Evolutionary conservation across 208 protist species (phyloP).

Genomic region (Trypanosoma mega): DNA sequence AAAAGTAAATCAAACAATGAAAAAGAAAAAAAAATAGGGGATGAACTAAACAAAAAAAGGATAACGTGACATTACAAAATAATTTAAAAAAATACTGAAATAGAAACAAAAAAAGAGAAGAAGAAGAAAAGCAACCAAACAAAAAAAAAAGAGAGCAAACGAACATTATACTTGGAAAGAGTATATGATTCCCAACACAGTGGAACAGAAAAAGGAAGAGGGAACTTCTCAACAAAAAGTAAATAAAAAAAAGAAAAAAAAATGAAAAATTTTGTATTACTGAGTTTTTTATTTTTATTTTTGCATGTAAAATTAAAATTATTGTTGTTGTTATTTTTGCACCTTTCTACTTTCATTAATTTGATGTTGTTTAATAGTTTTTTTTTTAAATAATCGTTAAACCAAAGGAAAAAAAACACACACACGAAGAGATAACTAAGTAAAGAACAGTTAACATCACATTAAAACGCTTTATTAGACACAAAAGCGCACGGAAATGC

Average conservation of each 20-base stretch:
- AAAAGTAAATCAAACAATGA: too few species aligned
- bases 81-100: slow-evolving; percentile 13
- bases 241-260: not conserved
- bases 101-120: not conserved
- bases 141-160: slow-evolving; percentile 2
- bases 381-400: too few species aligned
- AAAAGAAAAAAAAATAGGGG: not conserved
- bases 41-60: not conserved
- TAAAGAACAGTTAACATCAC: too few species aligned
- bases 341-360: slow-evolving; percentile 9
- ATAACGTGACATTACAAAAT: not conserved
- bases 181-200: too few species aligned
- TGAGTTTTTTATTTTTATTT: slow-evolving; percentile 17
- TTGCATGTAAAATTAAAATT: slow-evolving; percentile 1
- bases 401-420: too few species aligned
- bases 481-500: too few species aligned
- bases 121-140: slow-evolving; percentile 3
- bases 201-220: slow-evolving; percentile 11
- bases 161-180: not conserved
- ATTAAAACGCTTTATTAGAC: too few species aligned
- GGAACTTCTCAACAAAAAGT: slow-evolving; percentile 7
- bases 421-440: too few species aligned
- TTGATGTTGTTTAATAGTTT: not conserved
- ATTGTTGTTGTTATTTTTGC: slow-evolving; percentile 2
- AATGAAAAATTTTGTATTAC: not conserved